Base-by-base conservation (phyloP, 1,284 basidiomycete genomes). In the Gomphus sp. region DNA sequence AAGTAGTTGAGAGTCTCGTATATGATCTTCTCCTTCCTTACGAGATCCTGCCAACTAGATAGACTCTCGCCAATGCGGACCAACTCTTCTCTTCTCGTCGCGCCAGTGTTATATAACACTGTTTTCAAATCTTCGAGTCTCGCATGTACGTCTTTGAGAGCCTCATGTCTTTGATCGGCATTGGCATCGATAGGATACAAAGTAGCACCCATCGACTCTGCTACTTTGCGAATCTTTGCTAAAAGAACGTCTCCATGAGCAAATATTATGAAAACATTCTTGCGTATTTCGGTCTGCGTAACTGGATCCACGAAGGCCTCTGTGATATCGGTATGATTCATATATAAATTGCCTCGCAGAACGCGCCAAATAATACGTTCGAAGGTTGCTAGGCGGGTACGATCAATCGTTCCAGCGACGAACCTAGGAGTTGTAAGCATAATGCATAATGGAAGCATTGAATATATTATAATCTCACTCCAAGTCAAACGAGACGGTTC, bases 231-330 rank as follows among this genome's bases (percentile, higher is more conserved):
- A 69, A 99, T 98, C 81, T 99, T 99, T 66, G 91, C 83, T 34
- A 99, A 84, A 22, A 99, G 80, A 47, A 90, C 87, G 53, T 93
- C 85, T 39, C 97, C 97, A 67, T 99, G 97, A 0, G 96, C 97
- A 69, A 99, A 99, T 72, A 99, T 98, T 76, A 99, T 97, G 77
- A 99, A 99, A 48, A 99, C 97, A 66, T 98, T 95, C 81, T 99
- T 99, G 76, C 88, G 84, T 8, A 89, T 90, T 73, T 94, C 89
- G 43, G 76, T 79, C 47, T 89, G 89, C 2, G 88, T 89, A 48
- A 78, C 79, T 14, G 93, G 87, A 68, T 98, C 91, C 60, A 94
- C 80, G 68, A 99, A 98, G 1, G 93, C 90, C 67, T 96, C 91
- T 48, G 84, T 82, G 67, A 99, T 99, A 73, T 99, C 95, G 52